Evolutionary conservation across 306 rosid species (phyloP), one percentile per base, ranked within the genome.

Genomic region (Acacia acuminata): DNA sequence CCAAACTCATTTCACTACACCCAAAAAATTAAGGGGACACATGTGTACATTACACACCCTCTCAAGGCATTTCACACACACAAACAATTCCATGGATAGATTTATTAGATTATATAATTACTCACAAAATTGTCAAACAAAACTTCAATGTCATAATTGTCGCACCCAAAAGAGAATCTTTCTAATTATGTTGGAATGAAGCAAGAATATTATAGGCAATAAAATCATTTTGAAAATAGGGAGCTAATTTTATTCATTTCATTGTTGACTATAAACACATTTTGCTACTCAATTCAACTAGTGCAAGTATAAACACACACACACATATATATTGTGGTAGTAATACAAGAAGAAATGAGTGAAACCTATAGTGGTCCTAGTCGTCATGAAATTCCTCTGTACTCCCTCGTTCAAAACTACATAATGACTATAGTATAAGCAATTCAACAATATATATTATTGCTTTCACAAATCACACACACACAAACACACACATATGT

Each of bases 281-380:
- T 63, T 84, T 84, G 32, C 43, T 61, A 48, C 48, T 75, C 67
- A 61, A 24, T 22, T 58, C 34, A 43, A n/a, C 64, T 69, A 73
- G 85, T 89, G 84, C 81, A 66, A 74, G 83, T 85, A 82, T 20
- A 20, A 3, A 55, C 25, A 55, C 61, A 19, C 3, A 19, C 0
- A 19, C 7, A 19, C 7, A 55, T 20, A 1, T 66, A 32, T 38
- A 20, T 20, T 71, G 79, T 71, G 86, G 75, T 83, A 85, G 88
- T 88, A 85, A 85, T 79, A 91, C 87, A 58, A 56, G 63, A 58
- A 77, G 88, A 87, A 87, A 89, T 89, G 90, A 91, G 92, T 87
- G 88, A 83, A 71, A 72, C n/a, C 72, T 81, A n/a, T 70, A 43
- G 89, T 84, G 90, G 92, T 85, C 88, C 79, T 70, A 64, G 77